A percentile compares a stretch with the other conserved stretches of the same genome.
These are phyloP conservation scores for Posidonia oceanica DNA, from an alignment of 116 monocot genomes.

Conservation along the genomic window DNA sequence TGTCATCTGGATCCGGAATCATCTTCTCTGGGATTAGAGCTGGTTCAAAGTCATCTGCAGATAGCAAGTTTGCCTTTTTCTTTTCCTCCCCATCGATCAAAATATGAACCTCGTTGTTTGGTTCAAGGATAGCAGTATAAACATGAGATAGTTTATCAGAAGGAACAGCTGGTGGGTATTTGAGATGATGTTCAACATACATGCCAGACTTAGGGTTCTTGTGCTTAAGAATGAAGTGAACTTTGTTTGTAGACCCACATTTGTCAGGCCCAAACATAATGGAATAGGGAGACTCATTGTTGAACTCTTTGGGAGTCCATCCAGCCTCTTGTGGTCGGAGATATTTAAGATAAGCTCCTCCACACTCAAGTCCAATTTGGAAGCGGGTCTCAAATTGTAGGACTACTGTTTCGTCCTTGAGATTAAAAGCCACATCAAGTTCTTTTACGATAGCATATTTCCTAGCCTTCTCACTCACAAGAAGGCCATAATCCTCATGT, in stretches of 20 bases:
- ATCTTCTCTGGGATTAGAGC: slow-evolving; percentile 68
- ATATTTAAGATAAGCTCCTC: slow-evolving; percentile 82
- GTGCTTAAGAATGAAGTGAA: slow-evolving; percentile 87
- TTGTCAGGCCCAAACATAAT: slow-evolving; percentile 99
- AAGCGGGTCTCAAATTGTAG: slow-evolving; percentile 74
- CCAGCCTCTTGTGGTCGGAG: slow-evolving; percentile 70
- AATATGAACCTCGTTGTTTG: slow-evolving; percentile 59
- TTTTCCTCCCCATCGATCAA: slow-evolving; percentile 87
- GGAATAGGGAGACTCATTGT: slow-evolving; percentile 74
- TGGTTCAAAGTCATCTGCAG: slow-evolving; percentile 73
- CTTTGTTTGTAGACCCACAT: slow-evolving; percentile 81
- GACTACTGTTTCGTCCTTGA: slow-evolving; percentile 56
- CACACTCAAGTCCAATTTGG: slow-evolving; percentile 87
- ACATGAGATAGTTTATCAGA: slow-evolving; percentile 83
- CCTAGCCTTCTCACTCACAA: slow-evolving; percentile 68
- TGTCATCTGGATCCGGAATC: slow-evolving; percentile 82
- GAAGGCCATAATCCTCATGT: slow-evolving; percentile 82
- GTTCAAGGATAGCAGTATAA: slow-evolving; percentile 70
- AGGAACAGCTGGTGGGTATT: slow-evolving; percentile 75
- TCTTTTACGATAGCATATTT: slow-evolving; percentile 76
- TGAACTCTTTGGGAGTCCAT: slow-evolving; percentile 68
- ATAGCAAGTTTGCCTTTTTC: slow-evolving; percentile 62
- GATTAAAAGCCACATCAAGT: slow-evolving; percentile 38
- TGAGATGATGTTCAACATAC: slow-evolving; percentile 82
- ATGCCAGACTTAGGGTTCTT: slow-evolving; percentile 79